Conservation (phyloP, 2,329 filamentous ascomycete genomes). For the Corinectria fuckeliana region DNA sequence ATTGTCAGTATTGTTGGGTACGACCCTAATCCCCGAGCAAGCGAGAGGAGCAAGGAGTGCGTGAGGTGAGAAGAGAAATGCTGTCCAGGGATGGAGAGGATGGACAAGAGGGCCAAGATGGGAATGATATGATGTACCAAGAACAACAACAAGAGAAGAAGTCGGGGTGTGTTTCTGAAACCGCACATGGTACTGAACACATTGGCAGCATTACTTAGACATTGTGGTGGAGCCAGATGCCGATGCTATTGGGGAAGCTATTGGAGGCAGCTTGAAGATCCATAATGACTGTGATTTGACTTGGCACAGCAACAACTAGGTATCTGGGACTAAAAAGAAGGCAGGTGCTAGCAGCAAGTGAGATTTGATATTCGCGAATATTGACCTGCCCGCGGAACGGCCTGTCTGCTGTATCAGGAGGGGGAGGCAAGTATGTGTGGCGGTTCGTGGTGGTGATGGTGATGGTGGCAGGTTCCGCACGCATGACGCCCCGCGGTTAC, state of each 20-base stretch:
- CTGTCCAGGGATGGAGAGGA: neutral
- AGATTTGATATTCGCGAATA: slow-evolving; percentile 28
- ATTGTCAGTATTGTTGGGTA: slow-evolving; percentile 8
- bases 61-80: neutral
- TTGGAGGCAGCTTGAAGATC: slow-evolving; percentile 33
- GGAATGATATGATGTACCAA: no score
- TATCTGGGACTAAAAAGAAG: slow-evolving; percentile 23
- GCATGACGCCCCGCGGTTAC: slow-evolving; percentile 3
- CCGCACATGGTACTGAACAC: slow-evolving; percentile 22
- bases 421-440: no score
- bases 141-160: neutral
- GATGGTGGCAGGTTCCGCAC: slow-evolving; percentile 2
- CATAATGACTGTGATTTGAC: slow-evolving; percentile 32
- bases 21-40: slow-evolving; percentile 10
- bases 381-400: slow-evolving; percentile 26
- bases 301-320: slow-evolving; percentile 20
- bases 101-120: no score
- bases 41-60: slow-evolving; percentile 5
- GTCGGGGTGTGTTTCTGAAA: neutral
- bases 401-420: no score
- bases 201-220: slow-evolving; percentile 20
- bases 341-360: slow-evolving; percentile 23
- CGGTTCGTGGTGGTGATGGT: neutral
- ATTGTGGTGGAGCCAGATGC: slow-evolving; percentile 25
- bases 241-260: slow-evolving; percentile 28